phyloP scores from a whole-genome alignment of 352 stramenopile genomes.

The Globisporangium abappressorium region DNA sequence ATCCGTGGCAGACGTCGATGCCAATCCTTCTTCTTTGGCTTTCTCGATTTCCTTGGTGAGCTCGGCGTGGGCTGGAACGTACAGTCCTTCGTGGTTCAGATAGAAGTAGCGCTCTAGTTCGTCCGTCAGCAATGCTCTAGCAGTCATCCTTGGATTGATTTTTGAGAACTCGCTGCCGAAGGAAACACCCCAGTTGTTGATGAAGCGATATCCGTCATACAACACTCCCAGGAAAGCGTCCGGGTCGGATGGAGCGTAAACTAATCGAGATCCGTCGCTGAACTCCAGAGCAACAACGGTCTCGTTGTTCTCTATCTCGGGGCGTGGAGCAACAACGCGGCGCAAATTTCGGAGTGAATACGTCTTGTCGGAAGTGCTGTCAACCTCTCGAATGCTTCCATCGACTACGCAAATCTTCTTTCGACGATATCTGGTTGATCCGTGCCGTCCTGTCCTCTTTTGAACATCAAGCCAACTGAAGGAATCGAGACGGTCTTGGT shows the following conservation, averaged over 20 bases:
- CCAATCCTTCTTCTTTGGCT: slow-evolving; percentile 40
- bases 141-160: slow-evolving; percentile 61
- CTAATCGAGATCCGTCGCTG: slow-evolving; percentile 48
- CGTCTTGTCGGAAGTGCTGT: slow-evolving; percentile 42
- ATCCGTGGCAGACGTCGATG: slow-evolving; percentile 44
- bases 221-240: slow-evolving; percentile 61
- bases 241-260: slow-evolving; percentile 55
- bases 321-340: slow-evolving; percentile 41
- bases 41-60: slow-evolving; percentile 65
- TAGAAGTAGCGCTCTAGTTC: slow-evolving; percentile 53
- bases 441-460: slow-evolving; percentile 51
- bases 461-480: slow-evolving; percentile 53
- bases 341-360: slow-evolving; percentile 58
- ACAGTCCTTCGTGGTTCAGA: slow-evolving; percentile 64
- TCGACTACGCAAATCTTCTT: slow-evolving; percentile 68
- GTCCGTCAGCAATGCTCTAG: slow-evolving; percentile 39
- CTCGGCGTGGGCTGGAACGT: slow-evolving; percentile 43
- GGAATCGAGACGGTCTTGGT: slow-evolving; percentile 39
- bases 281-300: slow-evolving; percentile 68
- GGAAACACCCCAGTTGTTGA: slow-evolving; percentile 61
- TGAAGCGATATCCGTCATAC: slow-evolving; percentile 67
- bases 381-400: slow-evolving; percentile 46
- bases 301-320: slow-evolving; percentile 27
- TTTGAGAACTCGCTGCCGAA: slow-evolving; percentile 62
- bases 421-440: slow-evolving; percentile 52